Conservation (phyloP, 192 early-diverging fungal species). For the Fimicolochytrium jonesii region DNA sequence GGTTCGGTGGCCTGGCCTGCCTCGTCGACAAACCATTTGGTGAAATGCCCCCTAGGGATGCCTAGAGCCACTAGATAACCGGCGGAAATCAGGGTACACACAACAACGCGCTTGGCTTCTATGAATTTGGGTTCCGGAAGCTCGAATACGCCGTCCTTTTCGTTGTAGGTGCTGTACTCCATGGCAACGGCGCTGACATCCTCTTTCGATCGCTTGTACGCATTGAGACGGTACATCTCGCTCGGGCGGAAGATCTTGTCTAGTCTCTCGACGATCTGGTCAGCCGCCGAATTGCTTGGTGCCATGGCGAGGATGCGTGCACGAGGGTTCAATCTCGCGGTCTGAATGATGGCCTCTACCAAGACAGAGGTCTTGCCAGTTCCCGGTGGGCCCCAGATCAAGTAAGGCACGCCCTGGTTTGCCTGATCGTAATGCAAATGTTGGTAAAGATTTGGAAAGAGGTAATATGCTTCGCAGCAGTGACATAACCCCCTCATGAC, state of each 20-base stretch:
- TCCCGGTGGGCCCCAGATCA: too few relatives aligned
- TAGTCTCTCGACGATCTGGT: background rate
- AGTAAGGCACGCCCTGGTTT: too few relatives aligned
- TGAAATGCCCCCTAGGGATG: too few relatives aligned
- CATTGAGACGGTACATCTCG: background rate
- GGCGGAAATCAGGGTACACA: background rate
- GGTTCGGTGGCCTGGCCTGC: too few relatives aligned
- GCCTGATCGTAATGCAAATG: too few relatives aligned
- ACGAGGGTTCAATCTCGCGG: too few relatives aligned
- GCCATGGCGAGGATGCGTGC: background rate
- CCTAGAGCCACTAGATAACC: background rate
- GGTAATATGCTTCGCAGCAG: too few relatives aligned
- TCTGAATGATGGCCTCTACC: too few relatives aligned
- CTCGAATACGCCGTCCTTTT: background rate
- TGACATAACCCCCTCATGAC: too few relatives aligned
- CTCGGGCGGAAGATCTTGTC: background rate
- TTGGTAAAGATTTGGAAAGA: too few relatives aligned
- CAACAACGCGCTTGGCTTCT: background rate
- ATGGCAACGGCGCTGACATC: background rate
- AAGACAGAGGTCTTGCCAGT: too few relatives aligned
- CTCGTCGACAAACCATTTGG: too few relatives aligned
- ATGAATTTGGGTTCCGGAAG: background rate
- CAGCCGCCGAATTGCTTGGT: background rate
- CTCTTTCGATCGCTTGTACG: background rate
- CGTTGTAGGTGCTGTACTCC: background rate